Evolutionary conservation across 2,329 filamentous ascomycete genomes (phyloP), one percentile per base, ranked within the genome.

Genomic region (Exserohilum turcica): DNA sequence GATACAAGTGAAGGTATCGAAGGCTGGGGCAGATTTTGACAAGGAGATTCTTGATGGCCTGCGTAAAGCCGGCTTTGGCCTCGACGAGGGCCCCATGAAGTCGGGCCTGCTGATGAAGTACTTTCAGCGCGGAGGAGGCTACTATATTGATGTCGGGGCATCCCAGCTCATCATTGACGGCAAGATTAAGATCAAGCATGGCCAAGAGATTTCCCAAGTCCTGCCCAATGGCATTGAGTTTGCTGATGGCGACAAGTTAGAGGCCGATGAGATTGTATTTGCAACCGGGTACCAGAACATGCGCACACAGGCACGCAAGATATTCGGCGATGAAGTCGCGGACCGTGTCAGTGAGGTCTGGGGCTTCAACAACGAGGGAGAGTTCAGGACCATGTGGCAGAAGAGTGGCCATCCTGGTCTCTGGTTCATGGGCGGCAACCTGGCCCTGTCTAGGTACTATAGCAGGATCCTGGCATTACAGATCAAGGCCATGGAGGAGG

Each of bases 101-200:
- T 43, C 48, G 56, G 76, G 46, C 61, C 71, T 65, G 64, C 64
- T 49, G 65, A 77, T 66, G 31, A 73, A 77, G 47, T 68, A 80
- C 27, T 74, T 69, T 51, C 73, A 78, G 42, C 73, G 77, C 2
- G 69, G 74, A 27, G 79, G 79, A 3, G 78, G 79, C 0, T 78
- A 81, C 59, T 80, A 80, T 55, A 74, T 81, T 43, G 78, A 81
- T 50, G 75, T 79, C 19, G 79, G 79, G 1, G 72, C 71, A 3
- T 77, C 71, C 0, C 67, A 68, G 24, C 69, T 77, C 43, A 79
- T 81, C 35, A 65, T 75, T 8, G 67, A 76, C 5, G 76, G 78
- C 12, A 67, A 79, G 67, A 79, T 81, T 54, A 76, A 76, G 49
- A 66, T 81, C 38, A 77, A 78, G 61, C 70, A 72, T 7, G 72